phyloP scores from a whole-genome alignment of 2,329 filamentous ascomycete genomes.

The Pseudocercospora pini-densiflorae region DNA sequence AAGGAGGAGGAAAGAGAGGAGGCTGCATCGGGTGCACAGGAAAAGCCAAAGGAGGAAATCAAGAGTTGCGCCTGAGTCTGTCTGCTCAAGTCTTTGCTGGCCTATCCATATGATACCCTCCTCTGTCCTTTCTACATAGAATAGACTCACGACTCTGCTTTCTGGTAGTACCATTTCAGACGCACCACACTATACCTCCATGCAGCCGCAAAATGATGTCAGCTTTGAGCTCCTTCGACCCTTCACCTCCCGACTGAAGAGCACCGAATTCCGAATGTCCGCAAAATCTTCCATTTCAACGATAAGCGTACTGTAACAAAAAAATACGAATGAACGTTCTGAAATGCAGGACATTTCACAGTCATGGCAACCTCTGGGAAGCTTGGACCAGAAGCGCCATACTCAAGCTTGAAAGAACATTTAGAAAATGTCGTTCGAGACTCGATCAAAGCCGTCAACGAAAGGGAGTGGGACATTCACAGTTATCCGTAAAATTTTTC shows the following conservation, averaged over 20 bases:
- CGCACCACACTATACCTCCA: background rate
- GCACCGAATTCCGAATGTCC: background rate
- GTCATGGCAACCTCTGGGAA: background rate
- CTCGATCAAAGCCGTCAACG: background rate
- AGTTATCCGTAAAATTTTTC: background rate
- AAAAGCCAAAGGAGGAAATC: conserved; percentile 17
- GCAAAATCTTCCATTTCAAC: background rate
- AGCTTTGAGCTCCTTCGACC: background rate
- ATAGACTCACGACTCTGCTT: background rate
- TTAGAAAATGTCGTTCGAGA: background rate
- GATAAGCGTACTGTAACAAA: background rate
- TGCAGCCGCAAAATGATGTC: background rate
- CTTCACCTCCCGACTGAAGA: background rate
- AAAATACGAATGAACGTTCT: background rate
- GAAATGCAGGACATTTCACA: background rate
- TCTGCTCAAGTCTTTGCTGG: background rate
- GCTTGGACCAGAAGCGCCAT: background rate
- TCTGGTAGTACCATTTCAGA: background rate
- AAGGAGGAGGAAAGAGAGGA: conserved; percentile 31
- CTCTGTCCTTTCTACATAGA: background rate
- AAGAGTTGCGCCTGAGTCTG: conserved; percentile 11
- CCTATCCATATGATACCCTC: background rate
- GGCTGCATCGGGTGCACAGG: conserved; percentile 13
- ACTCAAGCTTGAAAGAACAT: background rate
- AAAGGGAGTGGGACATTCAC: background rate